Percentiles rank a stretch among this genome's conserved stretches.
These are phyloP conservation scores for Hepatocystis sp. DNA, from an alignment of 169 alveolate species.

Conservation along the genomic window DNA sequence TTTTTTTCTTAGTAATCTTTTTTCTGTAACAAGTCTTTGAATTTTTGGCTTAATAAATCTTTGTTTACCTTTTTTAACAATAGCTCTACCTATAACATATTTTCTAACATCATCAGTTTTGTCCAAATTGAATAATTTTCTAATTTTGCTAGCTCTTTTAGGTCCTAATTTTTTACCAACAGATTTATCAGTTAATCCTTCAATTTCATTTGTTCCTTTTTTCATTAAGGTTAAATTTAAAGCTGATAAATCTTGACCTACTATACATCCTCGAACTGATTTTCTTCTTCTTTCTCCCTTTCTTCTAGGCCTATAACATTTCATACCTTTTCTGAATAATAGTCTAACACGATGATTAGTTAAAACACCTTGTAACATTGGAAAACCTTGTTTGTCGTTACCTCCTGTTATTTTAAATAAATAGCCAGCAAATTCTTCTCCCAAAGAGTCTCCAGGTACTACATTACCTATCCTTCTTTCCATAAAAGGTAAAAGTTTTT, in stretches of 20 bases:
- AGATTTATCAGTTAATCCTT: constrained; percentile 97
- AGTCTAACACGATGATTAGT: constrained; percentile 91
- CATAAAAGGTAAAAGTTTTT: constrained; percentile 96
- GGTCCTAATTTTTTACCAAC: constrained; percentile 99
- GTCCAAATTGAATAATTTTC: constrained; percentile 96
- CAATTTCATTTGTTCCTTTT: constrained; percentile 98
- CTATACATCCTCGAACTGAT: constrained; percentile 99
- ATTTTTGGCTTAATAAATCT: constrained; percentile 98
- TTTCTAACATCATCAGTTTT: constrained; percentile 96
- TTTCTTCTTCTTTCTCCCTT: constrained; percentile 98
- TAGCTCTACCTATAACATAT: constrained; percentile 93
- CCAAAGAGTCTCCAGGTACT: constrained; percentile 98
- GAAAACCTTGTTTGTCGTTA: constrained; percentile 99
- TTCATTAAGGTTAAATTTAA: constrained; percentile 95
- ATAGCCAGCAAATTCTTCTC: constrained; percentile 98
- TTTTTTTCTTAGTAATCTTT: constrained; percentile 97
- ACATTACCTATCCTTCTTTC: constrained; percentile 99
- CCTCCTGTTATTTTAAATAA: constrained; percentile 97
- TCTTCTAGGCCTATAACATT: constrained; percentile 98
- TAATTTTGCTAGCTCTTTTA: constrained; percentile 98
- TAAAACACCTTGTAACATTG: constrained; percentile 99
- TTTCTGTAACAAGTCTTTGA: constrained; percentile 99
- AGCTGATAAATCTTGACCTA: constrained; percentile 98
- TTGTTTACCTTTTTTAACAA: constrained; percentile 91
- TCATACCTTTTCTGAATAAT: constrained; percentile 91